Conservation (phyloP, 2,329 filamentous ascomycete genomes). For the Fusarium sp. region DNA sequence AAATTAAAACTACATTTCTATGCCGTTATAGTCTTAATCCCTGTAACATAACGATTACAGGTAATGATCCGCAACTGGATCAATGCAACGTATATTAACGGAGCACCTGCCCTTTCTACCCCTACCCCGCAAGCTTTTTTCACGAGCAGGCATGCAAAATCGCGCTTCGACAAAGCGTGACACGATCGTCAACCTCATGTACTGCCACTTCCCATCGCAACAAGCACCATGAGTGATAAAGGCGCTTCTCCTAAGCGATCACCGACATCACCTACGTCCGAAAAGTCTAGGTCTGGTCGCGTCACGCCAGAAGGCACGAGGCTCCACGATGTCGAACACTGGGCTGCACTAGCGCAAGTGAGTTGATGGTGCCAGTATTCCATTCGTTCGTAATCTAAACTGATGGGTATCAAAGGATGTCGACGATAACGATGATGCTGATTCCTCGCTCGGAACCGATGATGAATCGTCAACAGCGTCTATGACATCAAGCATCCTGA, state of each 20-base stretch:
- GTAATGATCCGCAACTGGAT: too few relatives aligned
- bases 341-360: conserved; percentile 7
- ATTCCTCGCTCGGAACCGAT: conserved; percentile 5
- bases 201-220: not conserved
- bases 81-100: too few relatives aligned
- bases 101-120: too few relatives aligned
- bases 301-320: not conserved
- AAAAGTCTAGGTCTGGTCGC: not conserved
- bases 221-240: conserved; percentile 8
- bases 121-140: too few relatives aligned
- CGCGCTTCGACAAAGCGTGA: too few relatives aligned
- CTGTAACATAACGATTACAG: too few relatives aligned
- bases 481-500: conserved; percentile 7
- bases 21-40: too few relatives aligned
- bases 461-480: conserved; percentile 7
- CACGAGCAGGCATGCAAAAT: too few relatives aligned
- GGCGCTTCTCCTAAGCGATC: conserved; percentile 6
- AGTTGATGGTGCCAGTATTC: not conserved
- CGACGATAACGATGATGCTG: not conserved
- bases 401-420: not conserved
- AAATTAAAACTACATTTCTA: too few relatives aligned
- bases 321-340: conserved; percentile 18
- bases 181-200: too few relatives aligned
- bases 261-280: not conserved
- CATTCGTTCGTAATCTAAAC: too few relatives aligned